Evolutionary conservation across 169 alveolate species (phyloP).

Genomic region (Perkinsus chesapeaki): DNA sequence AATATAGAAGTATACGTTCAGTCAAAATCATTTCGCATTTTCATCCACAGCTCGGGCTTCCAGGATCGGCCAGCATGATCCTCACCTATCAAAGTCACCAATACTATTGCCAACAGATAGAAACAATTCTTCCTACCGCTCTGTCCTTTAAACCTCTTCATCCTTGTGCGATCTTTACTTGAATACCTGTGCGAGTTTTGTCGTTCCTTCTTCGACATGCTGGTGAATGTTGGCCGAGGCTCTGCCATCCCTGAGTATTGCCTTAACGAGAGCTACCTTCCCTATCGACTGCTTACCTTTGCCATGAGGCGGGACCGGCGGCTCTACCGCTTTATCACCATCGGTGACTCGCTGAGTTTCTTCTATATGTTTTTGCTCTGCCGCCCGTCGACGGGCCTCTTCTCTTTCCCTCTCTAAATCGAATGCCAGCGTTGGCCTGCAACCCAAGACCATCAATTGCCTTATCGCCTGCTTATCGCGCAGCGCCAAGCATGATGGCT

Average conservation of each 20-base stretch:
- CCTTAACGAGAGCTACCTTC: neutral
- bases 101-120: neutral
- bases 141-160: neutral
- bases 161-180: neutral
- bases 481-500: too few relatives aligned
- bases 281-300: neutral
- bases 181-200: neutral
- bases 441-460: too few relatives aligned
- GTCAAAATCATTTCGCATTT: neutral
- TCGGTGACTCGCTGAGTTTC: neutral
- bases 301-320: too few relatives aligned
- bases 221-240: neutral
- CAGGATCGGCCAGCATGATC: neutral
- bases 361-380: neutral
- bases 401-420: neutral
- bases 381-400: neutral
- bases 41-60: neutral
- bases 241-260: neutral
- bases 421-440: too few relatives aligned
- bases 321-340: neutral
- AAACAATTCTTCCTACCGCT: neutral
- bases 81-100: neutral
- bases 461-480: too few relatives aligned
- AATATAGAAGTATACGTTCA: neutral
- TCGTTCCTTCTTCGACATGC: neutral